Base-by-base conservation (phyloP, 371 early-diverging fungal species). In the Sporodiniella umbellata region DNA sequence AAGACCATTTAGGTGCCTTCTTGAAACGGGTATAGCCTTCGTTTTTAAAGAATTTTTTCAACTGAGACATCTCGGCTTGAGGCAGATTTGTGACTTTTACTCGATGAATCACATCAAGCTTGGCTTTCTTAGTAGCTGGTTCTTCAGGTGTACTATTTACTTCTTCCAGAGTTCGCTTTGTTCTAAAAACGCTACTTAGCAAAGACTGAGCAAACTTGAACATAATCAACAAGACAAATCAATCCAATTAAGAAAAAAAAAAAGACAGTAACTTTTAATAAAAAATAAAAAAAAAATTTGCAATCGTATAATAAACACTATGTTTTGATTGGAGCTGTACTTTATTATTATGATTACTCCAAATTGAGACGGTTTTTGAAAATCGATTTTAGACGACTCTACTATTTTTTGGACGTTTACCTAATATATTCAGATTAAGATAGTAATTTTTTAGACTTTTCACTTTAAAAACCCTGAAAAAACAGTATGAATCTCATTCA, bases 161-260 rank as follows among this genome's bases (percentile, higher is more conserved):
- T 12, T 38, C 56, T 6, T 60, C 61, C 15, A 61, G 48, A 21
- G 56, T 6, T 11, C 62, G 56, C 14, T 61, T 61, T 42, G 33
- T 48, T 10, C 56, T 52, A 12, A 61, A 45, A n/a, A 56, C 53
- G 24, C 40, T 45, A 22, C 48, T 48, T 18, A 61, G 30, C 12
- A 61, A 35, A 25, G 55, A 54, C 33, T 35, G 40, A 10, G 55
- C 61, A 42, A 55, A 55, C 23, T 42, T 46, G 8, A 60, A 48
- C 61, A 60, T 60, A 15, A 24, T 48, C 19, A 15, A 26, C 7
- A 17, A 46, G n/a, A n/a, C n/a, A n/a, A n/a, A n/a, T 17, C n/a
- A n/a, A n/a, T n/a, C n/a, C n/a, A 33, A 14, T 8, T 33, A 33
- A 38, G 15, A 14, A 38, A 38, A 18, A 38, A 6, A 15, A 4